phyloP scores from a whole-genome alignment of 208 protist species.

The Crithidia expoeki region DNA sequence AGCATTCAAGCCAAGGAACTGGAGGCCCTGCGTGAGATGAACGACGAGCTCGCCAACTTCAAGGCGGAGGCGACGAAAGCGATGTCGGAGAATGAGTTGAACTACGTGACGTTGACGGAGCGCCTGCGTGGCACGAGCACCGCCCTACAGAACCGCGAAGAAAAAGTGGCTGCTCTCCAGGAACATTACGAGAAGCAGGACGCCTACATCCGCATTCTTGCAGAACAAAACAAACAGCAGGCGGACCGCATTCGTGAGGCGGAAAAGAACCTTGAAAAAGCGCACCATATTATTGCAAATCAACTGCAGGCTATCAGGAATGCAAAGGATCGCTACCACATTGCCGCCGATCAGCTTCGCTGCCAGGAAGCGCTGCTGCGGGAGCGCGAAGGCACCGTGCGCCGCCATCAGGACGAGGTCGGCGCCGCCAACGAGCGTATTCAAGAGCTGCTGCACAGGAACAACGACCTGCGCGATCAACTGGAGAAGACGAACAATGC shows the following conservation, averaged over 20 bases:
- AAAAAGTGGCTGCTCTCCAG: constrained; percentile 68
- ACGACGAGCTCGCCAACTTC: constrained; percentile 60
- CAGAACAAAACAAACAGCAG: constrained; percentile 74
- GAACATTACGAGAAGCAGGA: constrained; percentile 81
- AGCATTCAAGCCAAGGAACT: constrained; percentile 52
- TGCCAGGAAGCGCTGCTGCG: constrained; percentile 59
- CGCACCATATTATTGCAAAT: constrained; percentile 87
- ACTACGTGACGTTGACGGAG: constrained; percentile 78
- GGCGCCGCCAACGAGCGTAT: constrained; percentile 37
- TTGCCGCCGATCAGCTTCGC: constrained; percentile 60
- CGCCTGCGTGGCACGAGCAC: constrained; percentile 52
- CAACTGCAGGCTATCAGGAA: constrained; percentile 78
- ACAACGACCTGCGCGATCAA: constrained; percentile 68
- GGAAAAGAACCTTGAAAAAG: constrained; percentile 66
- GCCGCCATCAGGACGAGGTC: constrained; percentile 59
- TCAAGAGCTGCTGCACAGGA: constrained; percentile 51
- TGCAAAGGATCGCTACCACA: constrained; percentile 61
- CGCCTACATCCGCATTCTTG: constrained; percentile 74
- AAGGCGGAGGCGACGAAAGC: constrained; percentile 59
- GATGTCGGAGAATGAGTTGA: constrained; percentile 81
- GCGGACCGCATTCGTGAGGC: constrained; percentile 37
- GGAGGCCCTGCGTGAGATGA: constrained; percentile 55
- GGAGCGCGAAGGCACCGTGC: constrained; percentile 47
- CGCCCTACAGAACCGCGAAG: constrained; percentile 52
- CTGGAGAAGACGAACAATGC: constrained; percentile 66